A percentile compares a stretch with the other conserved stretches of the same genome.
These are phyloP conservation scores for Plantago ovata DNA, from an alignment of 257 asterid genomes.

Conservation along the genomic window DNA sequence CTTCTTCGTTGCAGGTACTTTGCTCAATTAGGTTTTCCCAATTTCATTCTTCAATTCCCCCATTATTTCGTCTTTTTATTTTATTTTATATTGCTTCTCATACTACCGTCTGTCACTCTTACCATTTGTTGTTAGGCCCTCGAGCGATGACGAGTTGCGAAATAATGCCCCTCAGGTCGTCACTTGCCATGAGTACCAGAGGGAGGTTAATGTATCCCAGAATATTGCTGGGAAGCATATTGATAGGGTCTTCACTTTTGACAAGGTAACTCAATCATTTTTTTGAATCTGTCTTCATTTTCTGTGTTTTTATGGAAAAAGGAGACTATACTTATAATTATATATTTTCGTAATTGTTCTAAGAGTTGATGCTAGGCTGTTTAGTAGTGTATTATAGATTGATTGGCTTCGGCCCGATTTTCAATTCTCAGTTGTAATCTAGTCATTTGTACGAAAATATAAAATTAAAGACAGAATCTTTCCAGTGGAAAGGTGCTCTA, in stretches of 20 bases:
- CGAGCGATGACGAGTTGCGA: slow-evolving; percentile 79
- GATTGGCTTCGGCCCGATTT: no score
- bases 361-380: not conserved
- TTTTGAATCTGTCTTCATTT: no score
- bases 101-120: not conserved
- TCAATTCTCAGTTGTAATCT: no score
- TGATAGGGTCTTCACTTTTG: slow-evolving; percentile 80
- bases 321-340: no score
- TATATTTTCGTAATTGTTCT: not conserved
- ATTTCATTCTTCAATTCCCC: not conserved
- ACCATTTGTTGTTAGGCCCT: slow-evolving; percentile 50
- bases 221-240: slow-evolving; percentile 86
- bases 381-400: not conserved
- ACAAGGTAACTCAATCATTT: slow-evolving; percentile 82
- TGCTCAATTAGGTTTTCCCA: slow-evolving; percentile 12
- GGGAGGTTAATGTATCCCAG: slow-evolving; percentile 83
- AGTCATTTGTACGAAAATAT: no score
- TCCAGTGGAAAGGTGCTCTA: no score
- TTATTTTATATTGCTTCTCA: not conserved
- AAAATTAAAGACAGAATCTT: no score
- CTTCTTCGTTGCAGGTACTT: slow-evolving; percentile 91
- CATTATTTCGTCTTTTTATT: not conserved
- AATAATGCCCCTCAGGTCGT: slow-evolving; percentile 89
- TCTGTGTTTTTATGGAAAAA: no score
- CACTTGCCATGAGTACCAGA: slow-evolving; percentile 69